phyloP scores from a whole-genome alignment of 768 basidiomycete species.

The Tylopilus rubrobrunneus region DNA sequence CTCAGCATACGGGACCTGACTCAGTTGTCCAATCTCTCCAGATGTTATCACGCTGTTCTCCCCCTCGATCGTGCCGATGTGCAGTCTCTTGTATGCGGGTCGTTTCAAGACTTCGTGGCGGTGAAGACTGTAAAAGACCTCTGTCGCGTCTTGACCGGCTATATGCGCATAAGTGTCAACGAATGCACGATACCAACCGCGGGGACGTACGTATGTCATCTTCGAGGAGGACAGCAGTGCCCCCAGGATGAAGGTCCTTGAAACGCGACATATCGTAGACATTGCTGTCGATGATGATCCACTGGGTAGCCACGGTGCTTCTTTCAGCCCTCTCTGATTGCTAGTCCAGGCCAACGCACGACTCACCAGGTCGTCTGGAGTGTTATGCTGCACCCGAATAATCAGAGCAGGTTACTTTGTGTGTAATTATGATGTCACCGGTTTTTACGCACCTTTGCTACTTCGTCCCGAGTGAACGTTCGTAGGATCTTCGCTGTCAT shows the following conservation, averaged over 20 bases:
- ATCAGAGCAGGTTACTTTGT: neutral
- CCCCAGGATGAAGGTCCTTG: slow-evolving; percentile 33
- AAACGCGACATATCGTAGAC: slow-evolving; percentile 83
- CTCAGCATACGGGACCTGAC: slow-evolving; percentile 31
- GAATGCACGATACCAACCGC: neutral
- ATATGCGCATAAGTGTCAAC: slow-evolving; percentile 49
- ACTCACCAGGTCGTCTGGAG: slow-evolving; percentile 64
- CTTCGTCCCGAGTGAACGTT: slow-evolving; percentile 61
- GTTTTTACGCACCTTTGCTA: slow-evolving; percentile 52
- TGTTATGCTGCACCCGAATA: slow-evolving; percentile 59
- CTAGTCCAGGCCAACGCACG: neutral
- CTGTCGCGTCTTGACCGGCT: slow-evolving; percentile 72
- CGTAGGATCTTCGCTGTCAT: slow-evolving; percentile 14
- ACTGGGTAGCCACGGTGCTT: neutral
- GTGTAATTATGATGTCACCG: neutral
- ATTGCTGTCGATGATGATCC: slow-evolving; percentile 49
- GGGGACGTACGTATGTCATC: neutral
- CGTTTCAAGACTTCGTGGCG: slow-evolving; percentile 65
- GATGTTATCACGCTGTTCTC: slow-evolving; percentile 49
- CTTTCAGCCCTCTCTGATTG: neutral
- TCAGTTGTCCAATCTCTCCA: slow-evolving; percentile 49
- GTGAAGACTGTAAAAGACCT: slow-evolving; percentile 77
- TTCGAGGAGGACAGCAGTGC: neutral
- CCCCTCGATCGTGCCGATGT: slow-evolving; percentile 51
- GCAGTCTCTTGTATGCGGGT: slow-evolving; percentile 30